phyloP scores from a whole-genome alignment of 73 alveolate species.

The Uronychia binucleata region DNA sequence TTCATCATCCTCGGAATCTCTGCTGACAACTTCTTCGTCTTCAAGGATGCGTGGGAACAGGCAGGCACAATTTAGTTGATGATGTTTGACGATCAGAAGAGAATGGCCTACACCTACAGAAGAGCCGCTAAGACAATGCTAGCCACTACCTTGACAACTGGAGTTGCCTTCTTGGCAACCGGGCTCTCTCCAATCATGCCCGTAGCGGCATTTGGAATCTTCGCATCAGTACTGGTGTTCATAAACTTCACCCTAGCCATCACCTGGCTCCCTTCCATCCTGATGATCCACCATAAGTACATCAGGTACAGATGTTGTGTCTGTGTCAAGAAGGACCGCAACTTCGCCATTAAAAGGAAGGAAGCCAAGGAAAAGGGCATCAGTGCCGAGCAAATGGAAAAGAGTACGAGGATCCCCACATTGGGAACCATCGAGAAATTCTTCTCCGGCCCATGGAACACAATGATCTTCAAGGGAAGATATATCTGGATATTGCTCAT shows the following conservation, averaged over 20 bases:
- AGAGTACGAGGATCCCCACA: neutral
- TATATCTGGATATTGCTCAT: neutral
- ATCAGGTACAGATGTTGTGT: neutral
- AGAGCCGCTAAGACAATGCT: constrained; percentile 42
- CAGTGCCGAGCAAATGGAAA: neutral
- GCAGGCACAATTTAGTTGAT: neutral
- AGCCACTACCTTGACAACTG: constrained; percentile 40
- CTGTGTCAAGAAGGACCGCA: neutral
- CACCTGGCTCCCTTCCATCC: constrained; percentile 11
- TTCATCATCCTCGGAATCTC: constrained; percentile 68
- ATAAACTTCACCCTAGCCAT: constrained; percentile 20
- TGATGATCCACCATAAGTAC: constrained; percentile 24
- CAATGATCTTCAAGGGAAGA: neutral
- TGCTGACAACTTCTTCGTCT: constrained; percentile 66
- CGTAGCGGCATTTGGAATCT: constrained; percentile 48
- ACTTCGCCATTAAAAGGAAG: constrained; percentile 1
- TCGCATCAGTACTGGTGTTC: constrained; percentile 24
- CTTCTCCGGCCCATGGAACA: constrained; percentile 7
- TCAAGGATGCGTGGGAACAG: constrained; percentile 59
- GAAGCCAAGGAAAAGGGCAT: neutral
- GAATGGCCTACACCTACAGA: constrained; percentile 24
- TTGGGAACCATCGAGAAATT: neutral
- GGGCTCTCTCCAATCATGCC: constrained; percentile 42
- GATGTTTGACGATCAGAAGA: neutral
- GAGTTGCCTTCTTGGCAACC: constrained; percentile 44